Evolutionary conservation across 371 early-diverging fungal species (phyloP).

Genomic region (Apophysomyces variabilis): DNA sequence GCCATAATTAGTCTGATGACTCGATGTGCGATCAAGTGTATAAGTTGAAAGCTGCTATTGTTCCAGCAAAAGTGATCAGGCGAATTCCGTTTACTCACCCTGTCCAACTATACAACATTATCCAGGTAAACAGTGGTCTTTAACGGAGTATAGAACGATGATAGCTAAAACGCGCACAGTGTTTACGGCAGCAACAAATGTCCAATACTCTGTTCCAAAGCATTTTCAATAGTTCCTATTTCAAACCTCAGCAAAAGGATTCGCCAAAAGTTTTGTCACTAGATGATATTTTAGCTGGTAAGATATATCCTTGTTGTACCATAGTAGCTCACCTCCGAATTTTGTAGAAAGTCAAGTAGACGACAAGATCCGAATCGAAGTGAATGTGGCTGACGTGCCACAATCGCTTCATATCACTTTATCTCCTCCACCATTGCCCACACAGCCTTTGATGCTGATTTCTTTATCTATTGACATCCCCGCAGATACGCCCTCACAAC

Average conservation of each 20-base stretch:
- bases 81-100: conserved; percentile 63
- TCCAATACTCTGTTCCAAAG: conserved; percentile 60
- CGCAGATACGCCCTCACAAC: conserved; percentile 32
- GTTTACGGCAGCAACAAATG: conserved; percentile 59
- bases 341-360: conserved; percentile 28
- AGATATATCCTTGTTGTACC: not conserved
- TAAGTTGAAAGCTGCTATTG: conserved; percentile 28
- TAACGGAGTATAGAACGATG: not conserved
- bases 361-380: conserved; percentile 27
- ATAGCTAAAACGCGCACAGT: conserved; percentile 13
- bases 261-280: conserved; percentile 23
- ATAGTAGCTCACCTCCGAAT: not conserved
- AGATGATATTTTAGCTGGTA: conserved; percentile 41
- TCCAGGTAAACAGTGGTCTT: conserved; percentile 35
- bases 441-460: conserved; percentile 28
- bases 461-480: conserved; percentile 47
- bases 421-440: conserved; percentile 32
- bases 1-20: conserved; percentile 22
- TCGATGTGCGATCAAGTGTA: conserved; percentile 36
- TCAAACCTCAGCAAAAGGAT: conserved; percentile 1
- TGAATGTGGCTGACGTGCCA: conserved; percentile 41
- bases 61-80: conserved; percentile 43
- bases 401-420: conserved; percentile 37
- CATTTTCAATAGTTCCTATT: conserved; percentile 43
- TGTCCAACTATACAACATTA: conserved; percentile 53